Percentiles rank a stretch among this genome's conserved stretches.
These are phyloP conservation scores for Blastobotrys raffinosifermentans DNA, from an alignment of 1,139 yeast species.

Conservation along the genomic window DNA sequence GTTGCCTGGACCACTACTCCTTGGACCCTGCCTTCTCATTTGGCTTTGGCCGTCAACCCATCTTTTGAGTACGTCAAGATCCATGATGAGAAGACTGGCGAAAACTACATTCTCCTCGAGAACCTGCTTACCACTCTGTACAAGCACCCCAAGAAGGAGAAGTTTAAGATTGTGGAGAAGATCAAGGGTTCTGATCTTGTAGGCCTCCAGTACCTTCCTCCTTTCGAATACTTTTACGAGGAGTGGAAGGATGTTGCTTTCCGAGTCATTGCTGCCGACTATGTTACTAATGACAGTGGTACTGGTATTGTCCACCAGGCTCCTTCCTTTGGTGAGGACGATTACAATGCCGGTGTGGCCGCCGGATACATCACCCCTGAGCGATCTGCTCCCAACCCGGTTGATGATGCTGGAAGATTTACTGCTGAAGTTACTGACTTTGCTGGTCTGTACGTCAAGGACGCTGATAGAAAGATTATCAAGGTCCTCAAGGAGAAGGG, in stretches of 20 bases:
- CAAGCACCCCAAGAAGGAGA: conserved; percentile 91
- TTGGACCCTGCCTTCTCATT: conserved; percentile 95
- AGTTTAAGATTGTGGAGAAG: conserved; percentile 74
- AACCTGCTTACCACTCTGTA: conserved; percentile 72
- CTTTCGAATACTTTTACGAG: conserved; percentile 74
- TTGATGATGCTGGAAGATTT: conserved; percentile 87
- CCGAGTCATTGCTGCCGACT: conserved; percentile 72
- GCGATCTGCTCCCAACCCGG: conserved; percentile 80
- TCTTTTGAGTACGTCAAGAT: conserved; percentile 87
- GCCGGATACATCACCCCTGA: conserved; percentile 70
- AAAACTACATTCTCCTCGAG: conserved; percentile 78
- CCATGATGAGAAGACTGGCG: conserved; percentile 78
- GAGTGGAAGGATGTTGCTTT: conserved; percentile 68
- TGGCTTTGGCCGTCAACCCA: conserved; percentile 89
- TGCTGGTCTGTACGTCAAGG: conserved; percentile 85
- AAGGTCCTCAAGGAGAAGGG: conserved; percentile 76
- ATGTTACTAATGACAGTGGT: conserved; percentile 93
- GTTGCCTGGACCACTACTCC: conserved; percentile 99
- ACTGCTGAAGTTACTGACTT: conserved; percentile 67
- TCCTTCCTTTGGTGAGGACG: conserved; percentile 99
- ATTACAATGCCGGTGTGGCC: conserved; percentile 74
- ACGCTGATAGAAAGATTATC: conserved; percentile 88
- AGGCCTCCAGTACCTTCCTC: conserved; percentile 75
- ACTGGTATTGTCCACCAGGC: conserved; percentile 98
- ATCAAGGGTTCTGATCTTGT: conserved; percentile 72